Conservation (phyloP, 305 asterid genomes). For the Nicotiana rustica region DNA sequence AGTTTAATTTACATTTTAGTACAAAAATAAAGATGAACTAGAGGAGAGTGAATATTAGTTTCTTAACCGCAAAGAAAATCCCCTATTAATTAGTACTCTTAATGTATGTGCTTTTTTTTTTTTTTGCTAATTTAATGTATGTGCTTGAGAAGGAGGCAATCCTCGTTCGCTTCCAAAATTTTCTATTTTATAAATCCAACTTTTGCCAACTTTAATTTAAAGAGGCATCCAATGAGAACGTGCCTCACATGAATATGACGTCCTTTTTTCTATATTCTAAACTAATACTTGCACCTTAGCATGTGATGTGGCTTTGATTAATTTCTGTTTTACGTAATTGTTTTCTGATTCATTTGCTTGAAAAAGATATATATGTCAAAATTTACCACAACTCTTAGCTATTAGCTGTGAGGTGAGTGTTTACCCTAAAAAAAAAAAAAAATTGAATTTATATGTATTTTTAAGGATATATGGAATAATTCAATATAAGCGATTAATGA, state of each 20-base stretch:
- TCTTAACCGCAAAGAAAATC: neutral
- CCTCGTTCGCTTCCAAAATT: neutral
- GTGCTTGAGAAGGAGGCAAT: neutral
- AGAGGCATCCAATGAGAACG: conserved; percentile 1
- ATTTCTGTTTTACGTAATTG: neutral
- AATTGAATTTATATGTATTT: too few species aligned
- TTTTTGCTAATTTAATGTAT: too few species aligned
- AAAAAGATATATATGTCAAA: neutral
- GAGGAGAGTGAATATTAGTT: conserved; percentile 21
- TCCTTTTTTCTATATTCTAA: neutral
- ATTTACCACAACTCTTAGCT: neutral
- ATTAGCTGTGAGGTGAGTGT: neutral
- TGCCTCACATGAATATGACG: conserved; percentile 2
- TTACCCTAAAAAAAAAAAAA: too few species aligned
- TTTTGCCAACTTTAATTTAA: neutral
- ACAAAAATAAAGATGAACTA: neutral
- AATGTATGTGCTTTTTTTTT: too few species aligned
- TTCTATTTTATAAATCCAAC: neutral
- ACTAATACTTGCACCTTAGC: neutral
- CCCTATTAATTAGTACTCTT: neutral
- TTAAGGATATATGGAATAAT: too few species aligned
- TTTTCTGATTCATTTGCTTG: neutral
- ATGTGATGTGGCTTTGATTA: neutral
- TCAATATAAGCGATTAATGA: too few species aligned
- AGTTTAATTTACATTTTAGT: neutral